Evolutionary conservation across 225 moss, liverwort and hornwort species (phyloP).

Genomic region (Polytrichum formosum): DNA sequence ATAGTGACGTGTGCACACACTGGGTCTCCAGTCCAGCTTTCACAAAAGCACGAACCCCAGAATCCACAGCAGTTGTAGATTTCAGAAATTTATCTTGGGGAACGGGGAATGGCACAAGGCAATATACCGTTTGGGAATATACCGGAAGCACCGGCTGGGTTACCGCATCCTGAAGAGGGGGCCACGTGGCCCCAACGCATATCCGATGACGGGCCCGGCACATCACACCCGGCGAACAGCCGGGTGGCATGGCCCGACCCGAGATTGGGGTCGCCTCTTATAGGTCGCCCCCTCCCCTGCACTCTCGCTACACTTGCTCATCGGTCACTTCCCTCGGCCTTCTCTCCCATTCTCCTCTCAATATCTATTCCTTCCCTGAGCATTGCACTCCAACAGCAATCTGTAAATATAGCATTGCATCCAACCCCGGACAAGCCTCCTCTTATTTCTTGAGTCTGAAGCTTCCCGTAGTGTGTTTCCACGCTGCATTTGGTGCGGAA

Average conservation of each 20-base stretch:
- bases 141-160: no score
- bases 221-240: not conserved
- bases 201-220: conserved; percentile 1
- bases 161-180: not conserved
- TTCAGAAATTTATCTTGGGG: no score
- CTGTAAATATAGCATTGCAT: not conserved
- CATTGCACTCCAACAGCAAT: not conserved
- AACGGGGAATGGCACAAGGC: rapidly evolving
- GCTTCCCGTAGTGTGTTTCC: not conserved
- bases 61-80: no score
- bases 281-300: not conserved
- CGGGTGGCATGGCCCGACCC: not conserved
- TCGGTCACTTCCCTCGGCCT: not conserved
- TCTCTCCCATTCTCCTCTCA: no score
- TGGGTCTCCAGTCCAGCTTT: no score
- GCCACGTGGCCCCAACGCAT: not conserved
- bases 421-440: not conserved
- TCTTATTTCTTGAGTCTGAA: not conserved
- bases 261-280: conserved; percentile 3
- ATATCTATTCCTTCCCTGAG: not conserved
- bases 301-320: not conserved
- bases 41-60: no score
- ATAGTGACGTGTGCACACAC: no score
- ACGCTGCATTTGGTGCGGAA: not conserved
- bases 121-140: no score